Evolutionary conservation across 2,329 filamentous ascomycete species (phyloP).

Genomic region (Fusarium mangiferae): DNA sequence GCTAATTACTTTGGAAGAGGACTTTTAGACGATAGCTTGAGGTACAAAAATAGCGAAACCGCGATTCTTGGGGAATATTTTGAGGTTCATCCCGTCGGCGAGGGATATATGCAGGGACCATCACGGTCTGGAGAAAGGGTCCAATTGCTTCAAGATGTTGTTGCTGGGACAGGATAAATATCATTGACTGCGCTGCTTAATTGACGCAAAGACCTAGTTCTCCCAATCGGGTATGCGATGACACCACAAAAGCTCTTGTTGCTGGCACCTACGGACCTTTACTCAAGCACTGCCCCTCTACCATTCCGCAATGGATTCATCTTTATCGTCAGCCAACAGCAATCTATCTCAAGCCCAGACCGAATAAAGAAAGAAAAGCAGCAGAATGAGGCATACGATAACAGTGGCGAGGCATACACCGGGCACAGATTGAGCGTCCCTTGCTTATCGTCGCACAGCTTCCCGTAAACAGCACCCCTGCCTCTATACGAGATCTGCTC

Average conservation of each 20-base stretch:
- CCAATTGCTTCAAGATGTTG: not conserved
- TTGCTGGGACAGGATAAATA: not conserved
- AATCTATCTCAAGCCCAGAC: not conserved
- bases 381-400: not conserved
- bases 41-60: not conserved
- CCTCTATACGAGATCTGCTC: not conserved
- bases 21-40: no score
- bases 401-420: not conserved
- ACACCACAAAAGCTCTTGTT: not conserved
- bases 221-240: not conserved
- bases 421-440: not conserved
- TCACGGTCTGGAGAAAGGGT: rapidly evolving
- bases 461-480: not conserved
- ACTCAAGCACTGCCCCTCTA: not conserved
- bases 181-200: not conserved
- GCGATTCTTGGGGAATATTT: no score
- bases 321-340: rapidly evolving
- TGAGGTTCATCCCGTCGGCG: rapidly evolving
- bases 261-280: not conserved
- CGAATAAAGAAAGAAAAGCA: not conserved
- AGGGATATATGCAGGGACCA: not conserved
- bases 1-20: not conserved
- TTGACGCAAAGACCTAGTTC: not conserved
- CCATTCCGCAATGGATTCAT: not conserved
- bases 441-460: not conserved